Percentiles rank a stretch among this genome's conserved stretches.
phyloP scores from a whole-genome alignment of 2,329 filamentous ascomycete genomes.

The Aspergillus sojae region DNA sequence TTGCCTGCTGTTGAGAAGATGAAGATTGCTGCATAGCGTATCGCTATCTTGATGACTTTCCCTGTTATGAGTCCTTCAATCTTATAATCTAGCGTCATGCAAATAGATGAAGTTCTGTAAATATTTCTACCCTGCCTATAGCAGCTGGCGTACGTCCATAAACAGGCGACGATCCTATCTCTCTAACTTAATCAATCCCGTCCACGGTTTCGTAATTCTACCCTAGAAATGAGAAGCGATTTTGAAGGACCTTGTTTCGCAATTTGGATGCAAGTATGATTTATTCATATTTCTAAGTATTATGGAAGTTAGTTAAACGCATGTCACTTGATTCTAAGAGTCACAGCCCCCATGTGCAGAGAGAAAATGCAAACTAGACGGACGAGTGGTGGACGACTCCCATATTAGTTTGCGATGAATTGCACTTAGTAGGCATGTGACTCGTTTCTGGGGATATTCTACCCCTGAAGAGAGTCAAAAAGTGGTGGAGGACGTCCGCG shows the following conservation, averaged over 20 bases:
- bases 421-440: background rate
- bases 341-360: background rate
- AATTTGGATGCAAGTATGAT: background rate
- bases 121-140: background rate
- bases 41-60: constrained; percentile 13
- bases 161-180: background rate
- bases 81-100: constrained; percentile 6
- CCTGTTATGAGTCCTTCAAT: background rate
- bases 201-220: background rate
- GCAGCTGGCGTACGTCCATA: background rate
- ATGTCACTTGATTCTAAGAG: too few species aligned
- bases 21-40: constrained; percentile 62
- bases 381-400: background rate
- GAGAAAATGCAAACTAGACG: background rate
- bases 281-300: background rate
- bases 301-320: background rate
- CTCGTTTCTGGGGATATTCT: background rate
- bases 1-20: constrained; percentile 67
- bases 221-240: background rate
- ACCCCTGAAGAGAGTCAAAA: background rate
- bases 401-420: background rate
- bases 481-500: background rate
- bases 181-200: background rate
- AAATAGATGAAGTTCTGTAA: background rate
- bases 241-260: background rate